Evolutionary conservation across 2,329 filamentous ascomycete species (phyloP), one percentile per base, ranked within the genome.

Genomic region (Pezicula radicicola): DNA sequence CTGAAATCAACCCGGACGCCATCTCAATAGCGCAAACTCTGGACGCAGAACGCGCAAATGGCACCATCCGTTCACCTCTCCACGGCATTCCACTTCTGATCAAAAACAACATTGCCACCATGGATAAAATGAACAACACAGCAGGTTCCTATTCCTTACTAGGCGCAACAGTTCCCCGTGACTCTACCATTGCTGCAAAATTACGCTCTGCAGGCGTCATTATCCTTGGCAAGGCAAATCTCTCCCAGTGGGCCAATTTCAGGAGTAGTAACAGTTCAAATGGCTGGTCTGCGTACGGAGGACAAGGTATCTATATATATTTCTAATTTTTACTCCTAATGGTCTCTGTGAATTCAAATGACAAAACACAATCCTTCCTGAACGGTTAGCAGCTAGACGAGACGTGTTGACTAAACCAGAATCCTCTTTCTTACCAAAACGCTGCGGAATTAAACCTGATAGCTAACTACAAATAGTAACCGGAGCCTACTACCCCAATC

Each of bases 211-310:
- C 59, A 9, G 63, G 61, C 19, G 55, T 58, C 12, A 53, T 65
- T 36, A 40, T 66, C 3, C 55, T 65, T 15, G 62, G 62, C 4
- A 65, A 65, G 30, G 81, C 70, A 15, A 75, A 73, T 54, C 64
- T 82, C 21, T 79, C 81, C 50, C 76, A 82, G 58, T 71, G 80
- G 39, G 78, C 78, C 2, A 84, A 85, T 58, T 83, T 72, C 49
- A 73, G 86, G 9, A 81, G 78, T 3, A 63, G 63, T 9, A 86
- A 84, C 59, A 73, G 72, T 4, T 78, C 71, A 10, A 81, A 81
- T 51, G 85, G 85, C 5, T 89, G 85, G 85, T 83, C 78, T 43
- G 79, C 84, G 0, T 73, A 81, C 53, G 83, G 83, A 7, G 85
- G 84, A 1, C 85, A 88, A 62, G 30, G 30, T 33, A 33, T 10